Evolutionary conservation across 164 flowering plant genomes (phyloP).

Genomic region (Amborella trichopoda): DNA sequence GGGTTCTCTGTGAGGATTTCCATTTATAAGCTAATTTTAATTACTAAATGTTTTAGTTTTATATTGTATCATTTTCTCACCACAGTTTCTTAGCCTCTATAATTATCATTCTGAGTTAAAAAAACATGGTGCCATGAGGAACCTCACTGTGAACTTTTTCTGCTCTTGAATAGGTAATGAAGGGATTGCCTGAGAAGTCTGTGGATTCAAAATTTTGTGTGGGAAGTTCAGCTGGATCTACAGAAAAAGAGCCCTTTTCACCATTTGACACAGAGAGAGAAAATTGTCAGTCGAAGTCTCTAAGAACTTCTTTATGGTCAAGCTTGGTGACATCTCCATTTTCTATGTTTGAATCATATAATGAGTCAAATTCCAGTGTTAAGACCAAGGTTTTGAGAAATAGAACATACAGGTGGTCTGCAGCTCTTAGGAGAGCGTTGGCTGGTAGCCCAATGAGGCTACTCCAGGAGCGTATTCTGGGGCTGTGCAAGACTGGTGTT

Average conservation of each 20-base stretch:
- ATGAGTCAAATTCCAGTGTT: conserved; percentile 19
- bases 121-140: too few relatives aligned
- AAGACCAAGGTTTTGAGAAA: conserved; percentile 14
- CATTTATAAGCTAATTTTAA: too few relatives aligned
- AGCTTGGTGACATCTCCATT: conserved; percentile 37
- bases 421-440: conserved; percentile 44
- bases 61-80: too few relatives aligned
- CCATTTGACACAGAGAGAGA: conserved; percentile 18
- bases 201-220: conserved; percentile 21
- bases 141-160: conserved; percentile 3
- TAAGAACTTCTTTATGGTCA: conserved; percentile 40
- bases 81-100: too few relatives aligned
- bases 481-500: conserved; percentile 37
- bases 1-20: too few relatives aligned
- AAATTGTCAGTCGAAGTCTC: conserved; percentile 18
- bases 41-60: too few relatives aligned
- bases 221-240: conserved; percentile 17
- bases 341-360: conserved; percentile 34
- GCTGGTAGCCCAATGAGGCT: conserved; percentile 66
- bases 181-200: conserved; percentile 32
- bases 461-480: conserved; percentile 60
- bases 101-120: too few relatives aligned
- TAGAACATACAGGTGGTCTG: conserved; percentile 50
- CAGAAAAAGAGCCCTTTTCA: conserved; percentile 10
- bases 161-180: conserved; percentile 34